Conservation (phyloP, 352 stramenopile genomes). For the Plasmopara halstedii region DNA sequence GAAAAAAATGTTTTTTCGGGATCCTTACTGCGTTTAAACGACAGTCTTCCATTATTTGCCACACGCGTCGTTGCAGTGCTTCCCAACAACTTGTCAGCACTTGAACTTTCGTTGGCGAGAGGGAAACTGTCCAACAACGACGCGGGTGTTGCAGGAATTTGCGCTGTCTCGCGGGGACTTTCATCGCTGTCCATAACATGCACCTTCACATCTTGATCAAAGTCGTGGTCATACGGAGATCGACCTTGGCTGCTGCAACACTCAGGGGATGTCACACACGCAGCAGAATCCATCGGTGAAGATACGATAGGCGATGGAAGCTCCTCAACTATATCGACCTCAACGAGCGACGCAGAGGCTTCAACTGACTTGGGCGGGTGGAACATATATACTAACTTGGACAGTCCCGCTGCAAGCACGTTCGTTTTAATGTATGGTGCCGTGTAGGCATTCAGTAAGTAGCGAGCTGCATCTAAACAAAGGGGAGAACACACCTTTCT, state of each 20-base stretch:
- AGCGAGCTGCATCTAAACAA: slow-evolving; percentile 72
- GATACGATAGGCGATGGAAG: slow-evolving; percentile 26
- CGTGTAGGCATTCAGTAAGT: slow-evolving; percentile 71
- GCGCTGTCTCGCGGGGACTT: slow-evolving; percentile 40
- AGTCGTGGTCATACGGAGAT: slow-evolving; percentile 68
- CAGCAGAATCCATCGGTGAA: slow-evolving; percentile 53
- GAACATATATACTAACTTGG: slow-evolving; percentile 70
- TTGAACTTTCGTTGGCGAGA: slow-evolving; percentile 66
- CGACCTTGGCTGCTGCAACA: slow-evolving; percentile 59
- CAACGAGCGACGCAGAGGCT: slow-evolving; percentile 37
- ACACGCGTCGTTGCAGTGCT: slow-evolving; percentile 21
- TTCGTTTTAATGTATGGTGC: slow-evolving; percentile 70
- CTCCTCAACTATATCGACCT: slow-evolving; percentile 39
- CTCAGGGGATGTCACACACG: slow-evolving; percentile 70
- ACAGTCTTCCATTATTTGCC: slow-evolving; percentile 17
- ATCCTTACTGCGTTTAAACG: slow-evolving; percentile 43
- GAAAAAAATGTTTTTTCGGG: slow-evolving; percentile 41
- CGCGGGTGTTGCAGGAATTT: slow-evolving; percentile 27
- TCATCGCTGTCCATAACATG: slow-evolving; percentile 42
- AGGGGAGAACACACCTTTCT: slow-evolving; percentile 44
- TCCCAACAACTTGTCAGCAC: slow-evolving; percentile 67
- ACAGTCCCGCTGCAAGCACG: slow-evolving; percentile 58
- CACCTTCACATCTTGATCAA: slow-evolving; percentile 56
- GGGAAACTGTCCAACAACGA: slow-evolving; percentile 44
- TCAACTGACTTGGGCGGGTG: slow-evolving; percentile 50